phyloP scores from a whole-genome alignment of 306 rosid genomes.

The Lupinus albus region DNA sequence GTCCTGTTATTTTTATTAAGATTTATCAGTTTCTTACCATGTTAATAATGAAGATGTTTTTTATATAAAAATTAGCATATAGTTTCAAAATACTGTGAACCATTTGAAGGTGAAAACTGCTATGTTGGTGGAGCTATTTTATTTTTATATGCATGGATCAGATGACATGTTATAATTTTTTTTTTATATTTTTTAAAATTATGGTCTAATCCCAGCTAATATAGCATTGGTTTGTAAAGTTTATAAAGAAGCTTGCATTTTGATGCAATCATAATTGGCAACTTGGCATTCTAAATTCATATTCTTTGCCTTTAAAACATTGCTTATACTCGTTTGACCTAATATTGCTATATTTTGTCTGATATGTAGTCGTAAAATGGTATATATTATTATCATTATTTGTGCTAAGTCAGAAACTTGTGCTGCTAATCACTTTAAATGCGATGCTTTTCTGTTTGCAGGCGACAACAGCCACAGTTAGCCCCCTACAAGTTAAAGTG shows the following conservation, averaged over 20 bases:
- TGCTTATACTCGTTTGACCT: slow-evolving; percentile 10
- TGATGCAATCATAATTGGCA: slow-evolving; percentile 7
- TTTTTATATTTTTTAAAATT: neutral
- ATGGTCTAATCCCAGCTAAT: slow-evolving; percentile 15
- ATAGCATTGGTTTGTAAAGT: neutral
- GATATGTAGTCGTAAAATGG: slow-evolving; percentile 10
- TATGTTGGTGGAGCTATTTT: neutral
- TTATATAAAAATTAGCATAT: neutral
- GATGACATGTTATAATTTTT: neutral
- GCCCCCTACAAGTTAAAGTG: slow-evolving; percentile 89
- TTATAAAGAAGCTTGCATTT: neutral
- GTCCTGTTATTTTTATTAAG: slow-evolving; percentile 1
- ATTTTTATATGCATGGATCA: neutral
- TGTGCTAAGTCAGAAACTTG: slow-evolving; percentile 23
- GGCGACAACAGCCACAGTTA: slow-evolving; percentile 64
- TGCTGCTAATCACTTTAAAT: slow-evolving; percentile 27
- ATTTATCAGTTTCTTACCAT: neutral
- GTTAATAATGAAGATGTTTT: neutral
- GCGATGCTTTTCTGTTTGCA: slow-evolving; percentile 49
- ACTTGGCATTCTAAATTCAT: neutral
- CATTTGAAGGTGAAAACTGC: slow-evolving; percentile 12
- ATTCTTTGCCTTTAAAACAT: slow-evolving; percentile 6
- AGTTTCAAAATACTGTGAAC: slow-evolving; percentile 1
- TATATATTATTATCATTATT: neutral
- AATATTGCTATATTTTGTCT: slow-evolving; percentile 12